phyloP scores from a whole-genome alignment of 306 rosid genomes.

The Ceratonia siliqua region DNA sequence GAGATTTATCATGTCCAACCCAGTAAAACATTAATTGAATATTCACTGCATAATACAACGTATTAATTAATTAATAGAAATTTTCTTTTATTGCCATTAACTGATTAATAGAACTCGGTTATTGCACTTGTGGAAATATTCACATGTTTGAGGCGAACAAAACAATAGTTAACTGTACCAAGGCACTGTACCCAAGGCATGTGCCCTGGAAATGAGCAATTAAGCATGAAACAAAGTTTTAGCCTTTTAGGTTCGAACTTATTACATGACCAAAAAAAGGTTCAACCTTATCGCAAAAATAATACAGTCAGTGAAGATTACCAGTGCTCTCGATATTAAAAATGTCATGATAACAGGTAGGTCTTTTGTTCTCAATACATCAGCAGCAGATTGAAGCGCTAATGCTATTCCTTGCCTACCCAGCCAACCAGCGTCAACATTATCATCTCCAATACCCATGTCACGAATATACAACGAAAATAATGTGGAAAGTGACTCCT shows the following conservation, averaged over 20 bases:
- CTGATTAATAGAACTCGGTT: background rate
- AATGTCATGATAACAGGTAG: constrained; percentile 94
- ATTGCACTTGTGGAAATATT: background rate
- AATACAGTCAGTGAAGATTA: constrained; percentile 36
- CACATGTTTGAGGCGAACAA: background rate
- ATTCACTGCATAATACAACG: background rate
- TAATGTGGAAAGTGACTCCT: constrained; percentile 91
- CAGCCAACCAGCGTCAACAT: constrained; percentile 85
- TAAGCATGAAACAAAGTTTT: constrained; percentile 16
- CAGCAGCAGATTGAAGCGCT: constrained; percentile 86
- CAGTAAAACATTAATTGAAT: background rate
- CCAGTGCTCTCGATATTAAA: constrained; percentile 95
- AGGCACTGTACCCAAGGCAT: background rate
- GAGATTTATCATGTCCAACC: background rate
- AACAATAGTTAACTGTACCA: background rate
- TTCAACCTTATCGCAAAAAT: background rate
- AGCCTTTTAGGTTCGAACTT: constrained; percentile 2
- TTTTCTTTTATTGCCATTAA: background rate
- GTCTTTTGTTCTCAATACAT: constrained; percentile 90
- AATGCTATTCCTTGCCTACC: constrained; percentile 97
- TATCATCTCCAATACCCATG: constrained; percentile 59
- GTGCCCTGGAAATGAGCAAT: constrained; percentile 7
- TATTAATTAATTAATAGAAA: background rate
- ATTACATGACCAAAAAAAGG: background rate
- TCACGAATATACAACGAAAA: constrained; percentile 84